Evolutionary conservation across 305 asterid species (phyloP), one percentile per base, ranked within the genome.

Genomic region (Plantago coronopus): DNA sequence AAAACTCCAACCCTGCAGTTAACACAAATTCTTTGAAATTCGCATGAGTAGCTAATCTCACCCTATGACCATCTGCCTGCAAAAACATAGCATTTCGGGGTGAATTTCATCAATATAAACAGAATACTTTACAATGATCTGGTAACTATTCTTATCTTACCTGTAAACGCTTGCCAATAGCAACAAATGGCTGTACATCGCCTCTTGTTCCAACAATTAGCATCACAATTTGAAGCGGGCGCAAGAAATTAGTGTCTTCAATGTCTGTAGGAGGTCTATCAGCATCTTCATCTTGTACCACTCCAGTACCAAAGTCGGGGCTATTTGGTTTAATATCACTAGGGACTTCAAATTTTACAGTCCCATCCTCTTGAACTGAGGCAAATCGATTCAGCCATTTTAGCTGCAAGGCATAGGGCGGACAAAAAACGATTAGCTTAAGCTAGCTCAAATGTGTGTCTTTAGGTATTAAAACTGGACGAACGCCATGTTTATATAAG

Each of bases 151-250:
- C 29, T 48, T 17, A 13, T 45, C 45, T 54, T 66, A 91, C 97
- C 91, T 91, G 95, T 69, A 91, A 74, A 58, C 82, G 77, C 72
- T 86, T 89, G 48, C 98, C 98, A 58, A 89, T 91, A 50, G 97
- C 97, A 56, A 88, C 73, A 79, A 91, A 88, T 50, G 98, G 98
- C 63, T 91, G 96, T 48, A 91, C 98, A 63, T 91, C 98, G 64
- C 96, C 98, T 58, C 98, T 77, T 25, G 98, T 88, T 60, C 98
- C 98, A 58, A 91, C 98, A 54, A 91, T 91, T 62, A 91, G 90
- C 87, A 91, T 81, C 70, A 84, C 95, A 62, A 88, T 91, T 70
- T 91, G 93, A 69, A 91, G 75, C 7, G 96, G 96, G 51, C 80
- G 95, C 70, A 86, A 54, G 34, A 70, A 74, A 31, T 18, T 66